Conservation (phyloP, 257 asterid species). For the Verbascum thapsus region DNA sequence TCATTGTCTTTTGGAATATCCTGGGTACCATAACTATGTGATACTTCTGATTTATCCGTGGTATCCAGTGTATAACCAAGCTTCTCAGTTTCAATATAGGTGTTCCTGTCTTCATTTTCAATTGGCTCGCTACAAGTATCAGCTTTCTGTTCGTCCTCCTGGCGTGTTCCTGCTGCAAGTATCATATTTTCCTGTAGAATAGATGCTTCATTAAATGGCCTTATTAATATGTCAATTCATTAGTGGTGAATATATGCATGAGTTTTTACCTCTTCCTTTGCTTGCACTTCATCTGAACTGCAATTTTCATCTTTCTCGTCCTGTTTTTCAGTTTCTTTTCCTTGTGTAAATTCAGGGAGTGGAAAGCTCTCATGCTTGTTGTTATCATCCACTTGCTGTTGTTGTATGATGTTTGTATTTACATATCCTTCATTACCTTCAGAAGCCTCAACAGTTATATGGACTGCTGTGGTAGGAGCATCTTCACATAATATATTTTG, state of each 20-base stretch:
- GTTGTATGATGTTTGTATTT: slow-evolving; percentile 17
- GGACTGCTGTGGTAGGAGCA: slow-evolving; percentile 20
- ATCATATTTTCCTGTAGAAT: slow-evolving; percentile 40
- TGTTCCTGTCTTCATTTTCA: slow-evolving; percentile 30
- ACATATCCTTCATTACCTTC: slow-evolving; percentile 25
- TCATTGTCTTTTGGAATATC: slow-evolving; percentile 25
- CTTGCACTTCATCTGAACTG: slow-evolving; percentile 30
- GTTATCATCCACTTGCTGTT: slow-evolving; percentile 25
- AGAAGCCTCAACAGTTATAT: slow-evolving; percentile 14
- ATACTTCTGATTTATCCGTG: slow-evolving; percentile 26
- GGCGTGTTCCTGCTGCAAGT: slow-evolving; percentile 27
- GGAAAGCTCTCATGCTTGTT: slow-evolving; percentile 22
- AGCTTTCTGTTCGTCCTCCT: slow-evolving; percentile 31
- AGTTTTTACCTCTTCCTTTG: slow-evolving; percentile 39
- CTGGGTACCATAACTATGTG: slow-evolving; percentile 16
- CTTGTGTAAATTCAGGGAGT: slow-evolving; percentile 28
- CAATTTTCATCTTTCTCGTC: slow-evolving; percentile 32
- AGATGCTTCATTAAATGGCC: slow-evolving; percentile 14
- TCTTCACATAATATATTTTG: slow-evolving; percentile 25
- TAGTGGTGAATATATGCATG: slow-evolving; percentile 17
- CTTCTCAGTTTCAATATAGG: slow-evolving; percentile 29
- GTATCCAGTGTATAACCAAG: slow-evolving; percentile 28
- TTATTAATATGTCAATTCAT: slow-evolving; percentile 7
- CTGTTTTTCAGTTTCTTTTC: slow-evolving; percentile 33
- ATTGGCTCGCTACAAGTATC: slow-evolving; percentile 15